phyloP scores from a whole-genome alignment of 495 filamentous ascomycete genomes.

The Xylaria castorea region DNA sequence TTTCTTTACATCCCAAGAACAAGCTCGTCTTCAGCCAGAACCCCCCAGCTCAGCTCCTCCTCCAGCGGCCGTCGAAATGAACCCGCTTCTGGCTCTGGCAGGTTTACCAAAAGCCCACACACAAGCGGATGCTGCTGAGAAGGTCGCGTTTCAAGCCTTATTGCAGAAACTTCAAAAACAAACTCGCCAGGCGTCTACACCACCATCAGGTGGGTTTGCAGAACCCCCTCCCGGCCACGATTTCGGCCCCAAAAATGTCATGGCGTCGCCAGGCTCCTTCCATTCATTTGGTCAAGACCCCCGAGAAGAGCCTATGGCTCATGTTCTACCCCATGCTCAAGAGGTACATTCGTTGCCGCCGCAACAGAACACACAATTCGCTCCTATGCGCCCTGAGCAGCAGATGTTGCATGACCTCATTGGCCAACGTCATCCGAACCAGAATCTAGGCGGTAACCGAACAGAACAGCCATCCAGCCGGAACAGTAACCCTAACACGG shows the following conservation, averaged over 20 bases:
- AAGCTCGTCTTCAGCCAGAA: constrained; percentile 64
- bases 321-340: constrained; percentile 45
- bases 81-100: constrained; percentile 39
- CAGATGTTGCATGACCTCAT: constrained; percentile 59
- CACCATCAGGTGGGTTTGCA: constrained; percentile 35
- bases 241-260: constrained; percentile 37
- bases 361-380: constrained; percentile 46
- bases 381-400: constrained; percentile 55
- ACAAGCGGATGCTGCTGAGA: constrained; percentile 69
- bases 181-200: constrained; percentile 36
- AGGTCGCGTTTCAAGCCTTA: constrained; percentile 87
- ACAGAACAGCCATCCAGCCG: constrained; percentile 45
- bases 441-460: constrained; percentile 40
- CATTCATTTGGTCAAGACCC: constrained; percentile 52
- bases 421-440: constrained; percentile 56
- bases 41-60: constrained; percentile 48
- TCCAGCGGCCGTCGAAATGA: constrained; percentile 31
- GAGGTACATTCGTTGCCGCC: constrained; percentile 54
- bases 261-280: constrained; percentile 51
- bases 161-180: constrained; percentile 75
- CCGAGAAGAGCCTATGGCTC: constrained; percentile 46
- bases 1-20: constrained; percentile 73
- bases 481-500: constrained; percentile 56
- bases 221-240: constrained; percentile 43
- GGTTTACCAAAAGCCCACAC: constrained; percentile 35